Conservation (phyloP, 352 stramenopile species). For the Globisporangium cederbergense region DNA sequence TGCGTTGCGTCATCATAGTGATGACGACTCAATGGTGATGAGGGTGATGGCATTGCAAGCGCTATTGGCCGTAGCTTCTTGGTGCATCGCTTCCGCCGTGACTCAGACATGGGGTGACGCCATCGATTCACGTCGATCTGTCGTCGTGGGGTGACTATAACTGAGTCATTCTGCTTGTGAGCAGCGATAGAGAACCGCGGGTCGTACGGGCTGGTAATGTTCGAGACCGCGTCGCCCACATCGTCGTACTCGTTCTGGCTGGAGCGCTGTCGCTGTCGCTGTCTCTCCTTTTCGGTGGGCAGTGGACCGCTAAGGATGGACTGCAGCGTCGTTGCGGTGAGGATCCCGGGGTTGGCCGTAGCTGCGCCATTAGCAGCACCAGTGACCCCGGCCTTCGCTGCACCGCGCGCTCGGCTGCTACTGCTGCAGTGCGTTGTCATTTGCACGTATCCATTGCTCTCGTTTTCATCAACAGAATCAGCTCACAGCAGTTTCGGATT, state of each 20-base stretch:
- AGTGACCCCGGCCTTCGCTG: not conserved
- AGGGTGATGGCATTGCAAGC: not conserved
- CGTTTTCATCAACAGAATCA: not conserved
- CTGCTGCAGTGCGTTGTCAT: not conserved
- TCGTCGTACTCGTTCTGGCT: not conserved
- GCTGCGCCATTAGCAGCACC: not conserved
- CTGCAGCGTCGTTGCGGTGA: constrained; percentile 29
- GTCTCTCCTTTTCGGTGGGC: not conserved
- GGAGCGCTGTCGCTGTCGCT: not conserved
- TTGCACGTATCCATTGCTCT: not conserved
- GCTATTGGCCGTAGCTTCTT: constrained; percentile 3
- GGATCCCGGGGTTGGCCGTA: constrained; percentile 12
- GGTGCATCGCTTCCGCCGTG: constrained; percentile 8
- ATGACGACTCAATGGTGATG: not conserved
- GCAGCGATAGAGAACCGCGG: constrained; percentile 3
- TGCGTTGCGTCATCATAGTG: not conserved
- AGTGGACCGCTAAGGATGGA: constrained; percentile 11
- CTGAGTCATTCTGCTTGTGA: not conserved
- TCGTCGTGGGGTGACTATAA: not conserved
- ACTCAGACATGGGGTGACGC: not conserved
- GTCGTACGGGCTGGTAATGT: constrained; percentile 12
- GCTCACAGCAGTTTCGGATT: not conserved
- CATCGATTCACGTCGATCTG: not conserved
- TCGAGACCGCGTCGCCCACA: not conserved
- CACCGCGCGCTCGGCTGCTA: not conserved